Evolutionary conservation across 495 filamentous ascomycete species (phyloP), one percentile per base, ranked within the genome.

Genomic region (Hypomontagnella monticulosa): DNA sequence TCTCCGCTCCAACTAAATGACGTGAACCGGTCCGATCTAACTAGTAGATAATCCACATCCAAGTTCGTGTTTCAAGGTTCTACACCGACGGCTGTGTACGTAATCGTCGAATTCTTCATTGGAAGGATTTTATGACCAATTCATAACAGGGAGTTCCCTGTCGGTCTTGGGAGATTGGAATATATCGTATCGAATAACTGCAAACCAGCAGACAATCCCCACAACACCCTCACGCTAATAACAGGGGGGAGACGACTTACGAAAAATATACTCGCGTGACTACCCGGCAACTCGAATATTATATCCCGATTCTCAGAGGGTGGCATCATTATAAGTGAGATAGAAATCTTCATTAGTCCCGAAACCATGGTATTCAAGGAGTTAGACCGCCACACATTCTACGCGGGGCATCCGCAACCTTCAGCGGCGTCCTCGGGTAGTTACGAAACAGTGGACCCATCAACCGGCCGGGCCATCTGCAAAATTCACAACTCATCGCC

Each of bases 401-500:
- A 88, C 75, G 81, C 87, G 63, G 91, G 91, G 69, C 81, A 84
- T 64, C 70, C 76, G 32, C 88, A 88, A 57, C 67, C 78, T 43
- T 79, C 86, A 23, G 82, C 84, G 51, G 88, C 86, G 19, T 82
- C 83, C 50, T 61, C 74, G 1, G 77, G 71, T 16, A 84, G 85
- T 42, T 93, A 92, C 75, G 81, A 84, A 30, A 81, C 87, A 23
- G 78, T 90, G 61, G 83, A 92, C 71, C 91, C 91, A 36, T 85
- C 89, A 47, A 91, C 84, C 51, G 83, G 82, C 59, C 79, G 81
- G 33, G 82, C 86, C 1, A 69, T 93, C 32, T 88, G 88, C 56
- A 82, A 84, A 49, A 81, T 92, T 64, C 82, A 88, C 47, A 75
- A 81, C 52, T 90, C 89, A 54, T 87, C 88, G 9, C 72, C 80